Evolutionary conservation across 306 rosid genomes (phyloP).

Genomic region (Malus orientalis): DNA sequence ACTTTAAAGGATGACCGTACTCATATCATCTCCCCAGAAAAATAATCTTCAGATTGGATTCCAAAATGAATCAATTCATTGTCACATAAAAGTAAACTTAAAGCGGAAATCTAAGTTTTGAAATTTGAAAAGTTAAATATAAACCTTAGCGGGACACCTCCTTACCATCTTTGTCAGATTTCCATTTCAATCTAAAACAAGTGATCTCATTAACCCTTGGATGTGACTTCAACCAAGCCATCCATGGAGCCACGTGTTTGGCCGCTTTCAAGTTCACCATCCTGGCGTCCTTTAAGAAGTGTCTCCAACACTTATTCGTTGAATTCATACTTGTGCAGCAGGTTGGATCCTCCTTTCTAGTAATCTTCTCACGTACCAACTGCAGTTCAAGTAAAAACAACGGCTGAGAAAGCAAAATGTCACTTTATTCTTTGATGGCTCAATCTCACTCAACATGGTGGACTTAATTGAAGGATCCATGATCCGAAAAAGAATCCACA

Average conservation of each 20-base stretch:
- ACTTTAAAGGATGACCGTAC: background rate
- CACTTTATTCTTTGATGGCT: background rate
- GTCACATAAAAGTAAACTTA: background rate
- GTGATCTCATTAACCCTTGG: background rate
- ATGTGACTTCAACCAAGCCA: background rate
- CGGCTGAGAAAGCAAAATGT: background rate
- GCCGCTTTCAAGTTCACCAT: constrained; percentile 15
- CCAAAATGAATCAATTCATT: background rate
- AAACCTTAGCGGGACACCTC: background rate
- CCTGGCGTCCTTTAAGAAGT: constrained; percentile 37
- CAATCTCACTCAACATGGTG: background rate
- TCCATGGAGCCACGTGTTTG: background rate
- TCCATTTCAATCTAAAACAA: background rate
- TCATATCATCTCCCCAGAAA: background rate
- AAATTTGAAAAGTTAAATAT: background rate
- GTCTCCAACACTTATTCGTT: constrained; percentile 52
- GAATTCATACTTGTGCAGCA: constrained; percentile 35
- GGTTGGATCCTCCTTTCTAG: constrained; percentile 20
- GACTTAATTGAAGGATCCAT: background rate
- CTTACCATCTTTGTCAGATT: background rate
- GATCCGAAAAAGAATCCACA: background rate
- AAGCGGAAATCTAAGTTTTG: background rate
- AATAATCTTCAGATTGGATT: background rate
- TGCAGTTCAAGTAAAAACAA: background rate
- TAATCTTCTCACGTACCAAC: background rate